Evolutionary conservation across 768 basidiomycete species (phyloP), one percentile per base, ranked within the genome.

Genomic region (Russula sp.): DNA sequence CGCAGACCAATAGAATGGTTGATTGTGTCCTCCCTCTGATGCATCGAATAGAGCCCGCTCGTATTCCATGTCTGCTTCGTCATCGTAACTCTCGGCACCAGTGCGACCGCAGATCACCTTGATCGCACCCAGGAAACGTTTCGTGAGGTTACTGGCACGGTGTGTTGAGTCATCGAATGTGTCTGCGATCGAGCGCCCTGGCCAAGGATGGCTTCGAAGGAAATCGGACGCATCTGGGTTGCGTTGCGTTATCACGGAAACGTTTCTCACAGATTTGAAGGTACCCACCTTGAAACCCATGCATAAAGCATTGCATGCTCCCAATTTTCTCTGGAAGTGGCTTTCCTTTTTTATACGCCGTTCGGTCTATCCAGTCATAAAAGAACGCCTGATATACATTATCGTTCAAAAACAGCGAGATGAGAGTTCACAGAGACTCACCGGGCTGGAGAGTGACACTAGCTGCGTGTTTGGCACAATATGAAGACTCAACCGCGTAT

Each of bases 341-440:
- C 71, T 92, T 92, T 7, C 89, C 90, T 70, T 94, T 92, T 76
- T 92, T 94, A 11, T 82, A 82, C 5, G 84, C 89, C 71, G 77
- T 90, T 63, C 92, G 80, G 70, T 95, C 93, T 32, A 93, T 77
- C 92, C 92, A 95, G 71, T 93, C 90, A 69, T 95, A 96, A 75
- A 90, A 96, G 75, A 96, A 96, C 6, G 92, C 89, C 85, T 92
- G 67, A 24, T 20, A 34, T 16, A 56, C 16, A 57, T 49, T 40
- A 51, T 46, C 13, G 32, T 20, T 57, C 51, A 49, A 61, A 20
- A 16, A 34, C 22, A 26, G 38, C 18, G 20, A 53, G 22, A 24
- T 13, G 32, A 14, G 7, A 36, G 16, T n/a, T 32, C 14, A 44
- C 38, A 22, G 34, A 28, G 20, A 69, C 72, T 49, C 63, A 78